These are phyloP conservation scores for Penicillium ochrochloron DNA, from an alignment of 495 filamentous ascomycete species.

Conservation along the genomic window DNA sequence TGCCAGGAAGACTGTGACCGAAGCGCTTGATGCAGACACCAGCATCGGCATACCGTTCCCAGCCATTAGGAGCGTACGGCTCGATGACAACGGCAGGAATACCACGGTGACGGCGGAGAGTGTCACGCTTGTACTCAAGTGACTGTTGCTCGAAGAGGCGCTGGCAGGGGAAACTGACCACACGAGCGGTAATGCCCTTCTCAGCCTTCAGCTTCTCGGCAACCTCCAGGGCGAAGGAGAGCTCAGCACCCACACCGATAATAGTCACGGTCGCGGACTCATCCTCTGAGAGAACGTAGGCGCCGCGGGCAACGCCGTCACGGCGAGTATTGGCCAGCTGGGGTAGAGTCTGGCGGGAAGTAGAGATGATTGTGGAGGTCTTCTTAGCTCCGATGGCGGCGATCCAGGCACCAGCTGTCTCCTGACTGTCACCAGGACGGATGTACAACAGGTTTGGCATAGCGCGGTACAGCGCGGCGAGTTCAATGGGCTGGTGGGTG, in stretches of 20 bases:
- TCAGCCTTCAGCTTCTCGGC: slow-evolving; percentile 37
- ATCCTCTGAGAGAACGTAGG: slow-evolving; percentile 53
- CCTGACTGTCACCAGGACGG: slow-evolving; percentile 60
- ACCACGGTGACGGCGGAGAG: slow-evolving; percentile 39
- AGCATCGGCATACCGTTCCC: slow-evolving; percentile 64
- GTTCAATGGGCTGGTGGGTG: slow-evolving; percentile 64
- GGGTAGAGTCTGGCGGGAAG: slow-evolving; percentile 50
- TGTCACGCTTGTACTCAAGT: slow-evolving; percentile 50
- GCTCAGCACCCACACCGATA: slow-evolving; percentile 54
- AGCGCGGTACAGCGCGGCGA: slow-evolving; percentile 59
- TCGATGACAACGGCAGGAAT: slow-evolving; percentile 58
- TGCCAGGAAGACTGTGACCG: slow-evolving; percentile 54
- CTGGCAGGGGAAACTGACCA: slow-evolving; percentile 61
- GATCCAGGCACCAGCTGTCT: slow-evolving; percentile 59
- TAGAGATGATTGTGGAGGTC: slow-evolving; percentile 53
- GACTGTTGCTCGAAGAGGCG: slow-evolving; percentile 57
- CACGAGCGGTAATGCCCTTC: slow-evolving; percentile 46
- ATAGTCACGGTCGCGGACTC: slow-evolving; percentile 49
- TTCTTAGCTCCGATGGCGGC: slow-evolving; percentile 51
- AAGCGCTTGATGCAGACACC: slow-evolving; percentile 53
- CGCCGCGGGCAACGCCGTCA: slow-evolving; percentile 47
- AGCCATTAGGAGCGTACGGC: slow-evolving; percentile 59
- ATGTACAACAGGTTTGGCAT: slow-evolving; percentile 67
- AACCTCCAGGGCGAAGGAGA: slow-evolving; percentile 50
- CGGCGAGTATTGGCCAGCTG: slow-evolving; percentile 48